These are phyloP conservation scores for Talaromyces sp. DNA, from an alignment of 2,329 filamentous ascomycete genomes.

Conservation along the genomic window DNA sequence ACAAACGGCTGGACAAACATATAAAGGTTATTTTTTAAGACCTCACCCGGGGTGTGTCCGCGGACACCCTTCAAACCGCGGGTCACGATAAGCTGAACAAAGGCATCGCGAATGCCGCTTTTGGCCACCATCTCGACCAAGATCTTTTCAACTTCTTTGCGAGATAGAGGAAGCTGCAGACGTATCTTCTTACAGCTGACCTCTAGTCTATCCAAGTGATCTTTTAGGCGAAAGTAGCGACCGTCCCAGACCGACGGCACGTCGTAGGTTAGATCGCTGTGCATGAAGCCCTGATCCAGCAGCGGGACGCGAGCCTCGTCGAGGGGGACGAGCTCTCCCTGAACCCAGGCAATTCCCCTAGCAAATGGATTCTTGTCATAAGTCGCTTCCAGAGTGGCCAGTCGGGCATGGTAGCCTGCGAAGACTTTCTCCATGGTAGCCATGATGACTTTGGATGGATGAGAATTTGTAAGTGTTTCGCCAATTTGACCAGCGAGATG, in stretches of 20 bases:
- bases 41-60: slow-evolving; percentile 28
- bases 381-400: slow-evolving; percentile 25
- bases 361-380: slow-evolving; percentile 34
- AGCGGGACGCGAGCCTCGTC: slow-evolving; percentile 48
- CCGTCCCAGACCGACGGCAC: slow-evolving; percentile 51
- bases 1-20: slow-evolving; percentile 48
- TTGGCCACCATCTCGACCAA: slow-evolving; percentile 44
- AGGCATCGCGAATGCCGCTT: slow-evolving; percentile 47
- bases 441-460: slow-evolving; percentile 26
- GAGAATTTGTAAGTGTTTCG: neutral
- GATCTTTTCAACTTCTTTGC: slow-evolving; percentile 35
- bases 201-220: slow-evolving; percentile 45
- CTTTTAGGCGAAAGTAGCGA: slow-evolving; percentile 49
- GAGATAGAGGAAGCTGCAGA: slow-evolving; percentile 39
- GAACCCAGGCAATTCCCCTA: slow-evolving; percentile 46
- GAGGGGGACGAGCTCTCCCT: slow-evolving; percentile 41
- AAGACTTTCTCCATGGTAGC: slow-evolving; percentile 44
- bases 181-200: slow-evolving; percentile 44
- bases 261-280: slow-evolving; percentile 51
- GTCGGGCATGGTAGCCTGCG: slow-evolving; percentile 31
- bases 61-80: slow-evolving; percentile 44
- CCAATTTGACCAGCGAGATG: neutral
- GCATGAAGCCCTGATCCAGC: slow-evolving; percentile 50
- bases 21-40: slow-evolving; percentile 40
- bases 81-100: slow-evolving; percentile 50